Evolutionary conservation across 208 protist species (phyloP), one percentile per base, ranked within the genome.

Genomic region (Wallacemonas collosoma): DNA sequence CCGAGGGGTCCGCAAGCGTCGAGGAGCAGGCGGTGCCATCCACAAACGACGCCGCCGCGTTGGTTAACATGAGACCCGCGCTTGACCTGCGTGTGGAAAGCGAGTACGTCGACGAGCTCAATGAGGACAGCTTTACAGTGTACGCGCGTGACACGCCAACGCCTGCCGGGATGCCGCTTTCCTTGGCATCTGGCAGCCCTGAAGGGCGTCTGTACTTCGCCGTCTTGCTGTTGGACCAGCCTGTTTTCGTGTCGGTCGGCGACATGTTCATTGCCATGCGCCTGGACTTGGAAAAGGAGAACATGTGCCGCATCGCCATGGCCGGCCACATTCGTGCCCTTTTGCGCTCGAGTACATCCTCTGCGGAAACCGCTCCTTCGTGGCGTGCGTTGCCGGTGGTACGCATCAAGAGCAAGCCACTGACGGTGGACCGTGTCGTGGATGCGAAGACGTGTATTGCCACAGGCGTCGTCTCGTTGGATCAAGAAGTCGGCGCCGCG

Each of bases 301-400:
- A 86, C 41, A 74, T 89, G 44, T 93, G 90, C 58, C 90, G 90
- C 56, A 83, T 95, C 65, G 90, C 90, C 7, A 63, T 95, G 45
- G 77, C 82, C 1, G 90, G 90, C 40, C 77, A 58, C 9, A 71
- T 93, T 0, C 68, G 77, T 36, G 72, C 77, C 15, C 67, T 88
- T 2, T 60, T 90, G 8, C 70, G 50, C 12, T 17, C 8, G 39
- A 54, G 61, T 12, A 62, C 47, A 8, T 44, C 12, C 47, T 26
- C 26, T 26, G 68, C 9, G 11, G 58, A 44, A 9, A 67, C n/a
- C 26, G 51, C 39, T 4, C 45, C 2, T 11, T 66, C 54, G 7
- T 95, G 90, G 88, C 85, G 90, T 9, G 39, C 63, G 2, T 65
- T 93, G 39, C 83, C 81, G 0, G 77, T 93, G 36, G 80, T 93